phyloP scores from a whole-genome alignment of 1,284 basidiomycete genomes.

The Clitocybe nebularis region DNA sequence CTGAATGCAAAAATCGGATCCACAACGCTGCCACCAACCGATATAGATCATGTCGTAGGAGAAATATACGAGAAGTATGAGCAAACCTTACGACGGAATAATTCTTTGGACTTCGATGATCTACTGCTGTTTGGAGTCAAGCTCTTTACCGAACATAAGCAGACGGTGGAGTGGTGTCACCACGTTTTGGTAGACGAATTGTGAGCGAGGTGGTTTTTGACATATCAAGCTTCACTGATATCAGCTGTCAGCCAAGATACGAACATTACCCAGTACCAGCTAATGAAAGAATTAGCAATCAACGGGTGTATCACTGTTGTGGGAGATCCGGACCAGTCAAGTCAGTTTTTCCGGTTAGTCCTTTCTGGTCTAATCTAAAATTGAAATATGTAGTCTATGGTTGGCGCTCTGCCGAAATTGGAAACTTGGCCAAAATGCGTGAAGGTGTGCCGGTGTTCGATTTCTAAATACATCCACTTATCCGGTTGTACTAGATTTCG shows the following conservation, averaged over 20 bases:
- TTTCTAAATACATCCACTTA: neutral
- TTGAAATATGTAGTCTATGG: constrained; percentile 83
- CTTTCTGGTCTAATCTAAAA: too few species aligned
- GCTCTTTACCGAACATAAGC: constrained; percentile 58
- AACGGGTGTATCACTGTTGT: constrained; percentile 74
- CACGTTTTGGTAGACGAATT: constrained; percentile 92
- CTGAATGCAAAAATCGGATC: constrained; percentile 11
- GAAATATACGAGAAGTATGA: constrained; percentile 73
- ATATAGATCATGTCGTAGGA: constrained; percentile 40
- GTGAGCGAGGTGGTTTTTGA: constrained; percentile 37
- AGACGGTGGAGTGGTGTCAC: constrained; percentile 58
- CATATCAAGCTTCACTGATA: too few species aligned
- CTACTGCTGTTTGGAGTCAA: constrained; percentile 76
- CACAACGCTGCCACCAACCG: constrained; percentile 16
- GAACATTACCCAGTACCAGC: constrained; percentile 81
- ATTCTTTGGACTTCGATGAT: constrained; percentile 90
- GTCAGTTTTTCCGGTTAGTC: constrained; percentile 33
- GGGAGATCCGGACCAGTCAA: constrained; percentile 92
- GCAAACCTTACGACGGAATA: constrained; percentile 52
- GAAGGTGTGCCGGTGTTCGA: constrained; percentile 39
- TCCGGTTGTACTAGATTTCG: constrained; percentile 52
- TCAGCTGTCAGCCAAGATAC: constrained; percentile 70
- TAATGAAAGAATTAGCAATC: constrained; percentile 72
- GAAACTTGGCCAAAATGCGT: constrained; percentile 77
- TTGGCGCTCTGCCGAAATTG: constrained; percentile 84